phyloP scores from a whole-genome alignment of 768 basidiomycete species.

The Terana coerulea region DNA sequence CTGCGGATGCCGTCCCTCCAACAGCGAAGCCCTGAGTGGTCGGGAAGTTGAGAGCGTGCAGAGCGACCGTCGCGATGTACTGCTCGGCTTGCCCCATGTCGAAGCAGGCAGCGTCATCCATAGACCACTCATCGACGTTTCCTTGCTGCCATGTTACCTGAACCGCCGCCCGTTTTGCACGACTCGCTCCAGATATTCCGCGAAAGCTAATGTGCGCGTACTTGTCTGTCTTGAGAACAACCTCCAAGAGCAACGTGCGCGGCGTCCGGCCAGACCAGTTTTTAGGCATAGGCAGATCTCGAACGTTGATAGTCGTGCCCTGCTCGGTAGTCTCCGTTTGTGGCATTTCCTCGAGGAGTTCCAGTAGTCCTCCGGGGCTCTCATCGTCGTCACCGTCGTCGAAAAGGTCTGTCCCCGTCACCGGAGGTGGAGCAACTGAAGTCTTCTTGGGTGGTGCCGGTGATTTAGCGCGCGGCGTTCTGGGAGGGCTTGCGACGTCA shows the following conservation, averaged over 20 bases:
- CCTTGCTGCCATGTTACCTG: conserved; percentile 70
- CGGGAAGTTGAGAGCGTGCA: conserved; percentile 75
- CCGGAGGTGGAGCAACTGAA: background rate
- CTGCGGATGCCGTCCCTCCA: conserved; percentile 40
- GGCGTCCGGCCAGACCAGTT: conserved; percentile 82
- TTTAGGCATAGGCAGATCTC: conserved; percentile 81
- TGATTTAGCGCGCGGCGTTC: conserved; percentile 9
- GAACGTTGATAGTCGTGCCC: conserved; percentile 50
- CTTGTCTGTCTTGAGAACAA: conserved; percentile 62
- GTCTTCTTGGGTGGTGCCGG: background rate
- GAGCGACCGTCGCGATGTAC: conserved; percentile 81
- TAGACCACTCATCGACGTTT: conserved; percentile 63
- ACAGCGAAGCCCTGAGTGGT: conserved; percentile 59
- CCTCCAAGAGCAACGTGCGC: conserved; percentile 65
- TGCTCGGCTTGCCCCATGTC: conserved; percentile 81
- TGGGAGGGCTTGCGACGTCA: background rate
- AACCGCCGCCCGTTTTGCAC: conserved; percentile 70
- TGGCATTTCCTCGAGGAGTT: conserved; percentile 65
- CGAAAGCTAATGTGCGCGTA: conserved; percentile 73
- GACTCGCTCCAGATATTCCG: conserved; percentile 62
- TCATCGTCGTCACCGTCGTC: conserved; percentile 48
- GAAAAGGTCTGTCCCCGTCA: conserved; percentile 45
- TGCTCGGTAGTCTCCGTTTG: conserved; percentile 49
- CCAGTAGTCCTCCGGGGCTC: conserved; percentile 58
- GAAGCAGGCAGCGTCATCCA: conserved; percentile 83